These are phyloP conservation scores for Cicer chorassanicum DNA, from an alignment of 306 rosid species.

Conservation along the genomic window DNA sequence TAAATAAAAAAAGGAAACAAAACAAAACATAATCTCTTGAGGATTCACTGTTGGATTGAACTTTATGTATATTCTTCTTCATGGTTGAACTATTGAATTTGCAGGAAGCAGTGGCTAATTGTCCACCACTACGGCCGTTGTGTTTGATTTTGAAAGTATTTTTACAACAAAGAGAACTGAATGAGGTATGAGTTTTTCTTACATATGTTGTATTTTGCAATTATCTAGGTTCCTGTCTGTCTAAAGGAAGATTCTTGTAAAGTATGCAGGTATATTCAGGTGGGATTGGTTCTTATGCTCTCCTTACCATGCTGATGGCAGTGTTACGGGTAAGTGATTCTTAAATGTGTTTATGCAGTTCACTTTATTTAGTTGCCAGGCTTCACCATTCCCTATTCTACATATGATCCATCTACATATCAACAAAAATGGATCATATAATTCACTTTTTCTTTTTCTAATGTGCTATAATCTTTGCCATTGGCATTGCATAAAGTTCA, in stretches of 20 bases:
- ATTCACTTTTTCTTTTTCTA: neutral
- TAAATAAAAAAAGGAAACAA: neutral
- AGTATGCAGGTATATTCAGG: constrained; percentile 90
- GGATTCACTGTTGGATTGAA: constrained; percentile 17
- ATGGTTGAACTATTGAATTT: constrained; percentile 43
- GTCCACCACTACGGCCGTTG: constrained; percentile 86
- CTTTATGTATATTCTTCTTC: constrained; percentile 32
- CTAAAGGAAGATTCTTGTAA: constrained; percentile 50
- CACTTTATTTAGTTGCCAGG: neutral
- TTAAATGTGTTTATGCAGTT: constrained; percentile 32
- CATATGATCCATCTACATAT: constrained; percentile 21
- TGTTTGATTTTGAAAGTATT: constrained; percentile 90
- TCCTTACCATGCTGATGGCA: constrained; percentile 91
- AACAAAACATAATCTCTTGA: constrained; percentile 2
- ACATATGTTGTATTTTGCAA: constrained; percentile 9
- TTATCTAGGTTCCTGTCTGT: constrained; percentile 28
- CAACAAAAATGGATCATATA: constrained; percentile 1
- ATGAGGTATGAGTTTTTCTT: constrained; percentile 66
- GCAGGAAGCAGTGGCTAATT: constrained; percentile 74
- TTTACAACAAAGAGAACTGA: constrained; percentile 94
- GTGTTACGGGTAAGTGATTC: constrained; percentile 78
- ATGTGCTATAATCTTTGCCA: neutral
- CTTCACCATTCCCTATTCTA: constrained; percentile 15
- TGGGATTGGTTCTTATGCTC: constrained; percentile 94
- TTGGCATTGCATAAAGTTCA: constrained; percentile 22